Base-by-base conservation (phyloP, 2,329 filamentous ascomycete genomes). In the Pyrenophora graminea region DNA sequence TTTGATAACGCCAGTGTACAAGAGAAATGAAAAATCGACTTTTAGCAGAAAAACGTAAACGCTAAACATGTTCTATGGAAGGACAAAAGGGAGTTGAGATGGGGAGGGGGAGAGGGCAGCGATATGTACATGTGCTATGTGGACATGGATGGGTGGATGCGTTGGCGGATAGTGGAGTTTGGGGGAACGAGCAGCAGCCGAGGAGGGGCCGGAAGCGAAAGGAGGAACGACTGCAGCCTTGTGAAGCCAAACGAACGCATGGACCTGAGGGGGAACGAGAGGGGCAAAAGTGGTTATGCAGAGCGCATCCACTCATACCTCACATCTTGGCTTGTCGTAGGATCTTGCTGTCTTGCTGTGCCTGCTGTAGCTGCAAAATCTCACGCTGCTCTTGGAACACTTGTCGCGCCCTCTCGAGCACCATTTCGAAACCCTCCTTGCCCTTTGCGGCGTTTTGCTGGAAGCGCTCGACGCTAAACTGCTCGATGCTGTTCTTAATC, bases 401-500 rank as follows among this genome's bases (percentile, higher is more conserved):
- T 69, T 90, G 85, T 61, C 93, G 81, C 74, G 91, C 96, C 87
- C 96, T 96, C 71, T 91, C 90, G 27, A 99, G 82, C 7, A 99
- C 94, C 56, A 88, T 85, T 79, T 99, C 94, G 71, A 99, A 99
- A 1, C 94, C 94, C 75, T 97, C 92, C 59, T 89, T 86, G 59
- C 94, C 94, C 76, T 90, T 92, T 62, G 82, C 81, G 19, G 94
- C 93, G 69, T 99, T 99, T 75, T 99, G 91, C 62, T 85, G 84
- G 79, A 99, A 99, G 47, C 91, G 81, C 59, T 88, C 89, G 38
- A 97, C 88, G 36, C 91, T 89, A 45, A 90, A 86, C 65, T 97
- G 91, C 79, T 99, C 94, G 65, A 99, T 95, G 72, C 87, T 90
- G 77, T 94, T 96, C 81, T 91, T 94, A 72, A 97, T 91, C 71